Conservation (phyloP, 331 rosid genomes). For the Quercus lobata region DNA sequence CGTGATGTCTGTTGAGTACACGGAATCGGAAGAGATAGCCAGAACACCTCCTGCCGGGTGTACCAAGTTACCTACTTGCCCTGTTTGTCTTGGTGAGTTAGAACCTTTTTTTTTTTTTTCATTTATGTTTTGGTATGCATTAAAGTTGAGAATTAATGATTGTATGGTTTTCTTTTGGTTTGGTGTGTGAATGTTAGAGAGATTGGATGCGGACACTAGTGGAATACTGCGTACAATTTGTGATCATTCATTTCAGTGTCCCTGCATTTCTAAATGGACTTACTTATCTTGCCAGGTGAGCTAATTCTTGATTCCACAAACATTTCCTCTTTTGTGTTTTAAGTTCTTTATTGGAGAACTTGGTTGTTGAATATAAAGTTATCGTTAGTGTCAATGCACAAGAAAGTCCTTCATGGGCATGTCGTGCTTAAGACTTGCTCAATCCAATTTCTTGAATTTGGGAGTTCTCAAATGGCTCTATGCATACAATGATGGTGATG, state of each 20-base stretch:
- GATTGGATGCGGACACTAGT: slow-evolving; percentile 91
- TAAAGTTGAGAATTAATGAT: slow-evolving; percentile 3
- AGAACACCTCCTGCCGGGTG: slow-evolving; percentile 70
- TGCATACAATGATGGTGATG: not conserved
- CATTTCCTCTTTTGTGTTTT: not conserved
- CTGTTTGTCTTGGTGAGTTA: slow-evolving; percentile 87
- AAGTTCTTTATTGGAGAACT: not conserved
- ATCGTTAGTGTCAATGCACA: not conserved
- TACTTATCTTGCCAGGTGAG: slow-evolving; percentile 86
- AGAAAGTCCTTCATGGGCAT: not conserved
- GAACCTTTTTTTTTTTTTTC: not conserved
- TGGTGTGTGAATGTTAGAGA: slow-evolving; percentile 55
- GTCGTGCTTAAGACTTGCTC: not conserved
- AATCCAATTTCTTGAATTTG: not conserved
- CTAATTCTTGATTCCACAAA: slow-evolving; percentile 18
- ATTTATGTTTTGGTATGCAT: not conserved
- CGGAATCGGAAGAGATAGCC: slow-evolving; percentile 66
- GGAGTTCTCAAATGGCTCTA: not conserved
- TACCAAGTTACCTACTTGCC: slow-evolving; percentile 88
- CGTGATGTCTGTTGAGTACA: slow-evolving; percentile 71
- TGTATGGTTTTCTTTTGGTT: slow-evolving; percentile 10
- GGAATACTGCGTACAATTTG: slow-evolving; percentile 80
- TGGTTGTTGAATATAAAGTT: not conserved
- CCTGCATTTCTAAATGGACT: slow-evolving; percentile 94
- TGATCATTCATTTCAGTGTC: slow-evolving; percentile 92